A percentile compares a stretch with the other conserved stretches of the same genome.
phyloP scores from a whole-genome alignment of 2,329 filamentous ascomycete species.

The Hyphodiscus sp. region DNA sequence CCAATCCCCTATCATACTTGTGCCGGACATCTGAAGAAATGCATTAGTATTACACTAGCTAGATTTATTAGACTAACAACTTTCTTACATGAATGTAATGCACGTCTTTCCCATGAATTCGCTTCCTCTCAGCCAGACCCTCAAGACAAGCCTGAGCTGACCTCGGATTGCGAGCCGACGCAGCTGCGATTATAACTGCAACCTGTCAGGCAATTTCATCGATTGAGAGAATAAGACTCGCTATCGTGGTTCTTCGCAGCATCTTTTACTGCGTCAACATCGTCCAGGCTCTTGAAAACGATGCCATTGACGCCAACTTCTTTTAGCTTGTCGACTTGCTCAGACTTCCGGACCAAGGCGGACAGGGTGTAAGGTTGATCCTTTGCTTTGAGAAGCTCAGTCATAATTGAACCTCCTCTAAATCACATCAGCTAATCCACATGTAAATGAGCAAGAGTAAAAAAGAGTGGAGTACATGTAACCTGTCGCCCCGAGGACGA shows the following conservation, averaged over 20 bases:
- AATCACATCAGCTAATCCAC: too few species aligned
- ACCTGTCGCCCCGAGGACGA: too few species aligned
- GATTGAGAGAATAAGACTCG: neutral
- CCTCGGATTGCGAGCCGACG: slow-evolving; percentile 32
- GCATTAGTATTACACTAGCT: neutral
- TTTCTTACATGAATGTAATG: slow-evolving; percentile 35
- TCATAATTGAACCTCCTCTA: slow-evolving; percentile 3
- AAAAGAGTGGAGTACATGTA: too few species aligned
- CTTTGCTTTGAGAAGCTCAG: slow-evolving; percentile 7
- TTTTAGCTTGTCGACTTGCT: slow-evolving; percentile 18
- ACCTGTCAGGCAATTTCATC: neutral
- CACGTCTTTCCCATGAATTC: slow-evolving; percentile 29
- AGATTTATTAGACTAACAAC: neutral
- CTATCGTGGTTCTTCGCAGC: slow-evolving; percentile 20
- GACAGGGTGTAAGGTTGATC: slow-evolving; percentile 5
- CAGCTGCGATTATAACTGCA: slow-evolving; percentile 38
- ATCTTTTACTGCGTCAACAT: slow-evolving; percentile 14
- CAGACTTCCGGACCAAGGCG: slow-evolving; percentile 20
- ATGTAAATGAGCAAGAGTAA: too few species aligned
- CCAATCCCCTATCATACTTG: slow-evolving; percentile 38
- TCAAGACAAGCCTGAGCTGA: slow-evolving; percentile 30
- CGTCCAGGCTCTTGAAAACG: slow-evolving; percentile 21
- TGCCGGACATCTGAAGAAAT: slow-evolving; percentile 34
- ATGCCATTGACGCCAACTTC: slow-evolving; percentile 17
- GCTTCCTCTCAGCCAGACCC: slow-evolving; percentile 35